phyloP scores from a whole-genome alignment of 1,284 basidiomycete genomes.

The Rhodotorula sp. region DNA sequence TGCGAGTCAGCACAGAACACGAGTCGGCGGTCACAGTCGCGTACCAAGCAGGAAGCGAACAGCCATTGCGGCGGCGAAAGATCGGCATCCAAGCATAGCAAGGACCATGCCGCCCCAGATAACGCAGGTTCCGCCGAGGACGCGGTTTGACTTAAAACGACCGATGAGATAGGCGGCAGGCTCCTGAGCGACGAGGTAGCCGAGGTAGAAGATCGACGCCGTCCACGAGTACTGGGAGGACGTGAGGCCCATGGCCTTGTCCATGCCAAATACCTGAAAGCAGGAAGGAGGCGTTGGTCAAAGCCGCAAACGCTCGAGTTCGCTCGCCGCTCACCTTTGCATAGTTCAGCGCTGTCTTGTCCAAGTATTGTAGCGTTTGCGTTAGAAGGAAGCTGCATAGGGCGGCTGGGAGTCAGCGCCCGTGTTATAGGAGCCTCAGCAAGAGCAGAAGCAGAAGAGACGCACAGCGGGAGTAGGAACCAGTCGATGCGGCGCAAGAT shows the following conservation, averaged over 20 bases:
- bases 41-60: conserved; percentile 45
- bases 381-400: conserved; percentile 37
- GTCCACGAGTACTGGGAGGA: conserved; percentile 47
- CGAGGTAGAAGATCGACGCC: conserved; percentile 46
- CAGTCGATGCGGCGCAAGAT: conserved; percentile 48
- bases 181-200: conserved; percentile 44
- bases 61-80: conserved; percentile 42
- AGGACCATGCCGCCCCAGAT: conserved; percentile 50
- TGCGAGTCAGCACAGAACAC: background rate
- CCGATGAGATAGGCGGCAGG: conserved; percentile 41
- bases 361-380: conserved; percentile 48
- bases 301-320: background rate
- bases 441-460: background rate
- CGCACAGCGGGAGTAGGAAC: conserved; percentile 48
- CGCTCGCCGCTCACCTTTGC: conserved; percentile 36
- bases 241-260: conserved; percentile 48
- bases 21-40: conserved; percentile 17
- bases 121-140: conserved; percentile 48
- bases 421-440: background rate
- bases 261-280: conserved; percentile 47
- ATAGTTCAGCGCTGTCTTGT: conserved; percentile 50
- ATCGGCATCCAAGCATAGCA: conserved; percentile 44
- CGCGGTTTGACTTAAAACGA: conserved; percentile 47
- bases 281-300: too few relatives aligned
- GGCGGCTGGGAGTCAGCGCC: too few relatives aligned